These are phyloP conservation scores for Tetracladium setigerum DNA, from an alignment of 495 filamentous ascomycete genomes.

Conservation along the genomic window DNA sequence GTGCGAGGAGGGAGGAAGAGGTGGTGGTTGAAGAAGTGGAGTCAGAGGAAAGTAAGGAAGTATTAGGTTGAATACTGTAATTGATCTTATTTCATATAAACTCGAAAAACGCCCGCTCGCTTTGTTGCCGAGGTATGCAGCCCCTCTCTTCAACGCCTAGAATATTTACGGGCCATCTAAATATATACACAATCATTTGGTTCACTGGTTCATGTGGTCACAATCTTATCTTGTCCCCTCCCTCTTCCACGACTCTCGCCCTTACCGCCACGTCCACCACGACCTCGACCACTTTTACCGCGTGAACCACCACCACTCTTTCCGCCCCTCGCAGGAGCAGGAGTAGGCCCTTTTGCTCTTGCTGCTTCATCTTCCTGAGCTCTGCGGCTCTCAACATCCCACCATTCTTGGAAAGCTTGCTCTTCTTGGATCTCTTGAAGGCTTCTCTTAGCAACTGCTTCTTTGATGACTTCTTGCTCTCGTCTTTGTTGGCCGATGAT, in stretches of 20 bases:
- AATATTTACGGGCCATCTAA: no score
- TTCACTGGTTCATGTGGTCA: no score
- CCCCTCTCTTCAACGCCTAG: no score
- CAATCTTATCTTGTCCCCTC: conserved; percentile 1
- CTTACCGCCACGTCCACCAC: conserved; percentile 1
- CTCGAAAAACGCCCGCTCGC: no score
- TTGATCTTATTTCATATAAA: no score
- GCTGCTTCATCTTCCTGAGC: conserved; percentile 57
- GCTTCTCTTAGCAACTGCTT: conserved; percentile 78
- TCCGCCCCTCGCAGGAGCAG: background rate
- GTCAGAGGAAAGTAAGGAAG: background rate
- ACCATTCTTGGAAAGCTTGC: conserved; percentile 97
- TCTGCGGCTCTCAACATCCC: conserved; percentile 82
- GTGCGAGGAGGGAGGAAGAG: conserved; percentile 21
- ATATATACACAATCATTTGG: no score
- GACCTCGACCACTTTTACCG: conserved; percentile 6
- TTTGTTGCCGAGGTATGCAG: no score
- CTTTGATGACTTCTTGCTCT: conserved; percentile 74
- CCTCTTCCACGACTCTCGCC: conserved; percentile 7
- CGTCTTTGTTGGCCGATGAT: conserved; percentile 81
- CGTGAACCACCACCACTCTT: conserved; percentile 2
- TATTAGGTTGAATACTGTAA: no score
- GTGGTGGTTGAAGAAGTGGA: background rate
- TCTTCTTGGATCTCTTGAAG: conserved; percentile 92
- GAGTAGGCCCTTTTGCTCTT: background rate